Evolutionary conservation across 2,329 filamentous ascomycete species (phyloP).

Genomic region (Apiospora kogelbergensis): DNA sequence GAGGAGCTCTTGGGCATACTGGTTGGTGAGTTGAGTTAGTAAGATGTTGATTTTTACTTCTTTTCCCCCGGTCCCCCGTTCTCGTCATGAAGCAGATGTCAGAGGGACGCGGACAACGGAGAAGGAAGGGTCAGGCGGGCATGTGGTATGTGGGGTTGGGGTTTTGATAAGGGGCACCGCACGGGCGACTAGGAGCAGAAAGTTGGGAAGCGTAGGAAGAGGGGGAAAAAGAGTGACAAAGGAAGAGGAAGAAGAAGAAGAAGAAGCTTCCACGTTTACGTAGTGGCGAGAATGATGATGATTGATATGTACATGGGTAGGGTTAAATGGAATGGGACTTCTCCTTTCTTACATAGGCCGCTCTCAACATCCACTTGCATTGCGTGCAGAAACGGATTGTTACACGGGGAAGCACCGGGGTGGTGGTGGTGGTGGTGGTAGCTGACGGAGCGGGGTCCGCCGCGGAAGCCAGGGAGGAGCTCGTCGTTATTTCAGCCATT

Average conservation of each 20-base stretch:
- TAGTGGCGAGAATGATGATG: background rate
- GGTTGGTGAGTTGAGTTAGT: background rate
- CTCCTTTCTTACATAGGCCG: slow-evolving; percentile 68
- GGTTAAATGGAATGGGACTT: slow-evolving; percentile 15
- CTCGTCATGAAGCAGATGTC: background rate
- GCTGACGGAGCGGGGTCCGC: background rate
- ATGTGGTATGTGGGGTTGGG: background rate
- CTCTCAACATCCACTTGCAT: slow-evolving; percentile 87
- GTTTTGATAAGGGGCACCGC: background rate
- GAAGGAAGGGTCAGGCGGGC: background rate
- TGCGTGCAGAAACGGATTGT: slow-evolving; percentile 93
- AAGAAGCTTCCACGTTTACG: background rate
- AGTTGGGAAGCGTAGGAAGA: too few relatives aligned
- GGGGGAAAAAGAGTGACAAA: background rate
- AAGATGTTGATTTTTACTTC: background rate
- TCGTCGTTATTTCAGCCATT: background rate
- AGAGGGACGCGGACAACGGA: background rate
- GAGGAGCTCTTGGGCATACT: slow-evolving; percentile 94
- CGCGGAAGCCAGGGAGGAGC: background rate
- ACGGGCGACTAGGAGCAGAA: background rate
- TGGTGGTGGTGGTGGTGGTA: background rate
- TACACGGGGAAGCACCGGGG: slow-evolving; percentile 61
- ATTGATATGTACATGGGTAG: background rate
- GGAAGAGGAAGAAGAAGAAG: background rate
- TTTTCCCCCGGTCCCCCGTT: background rate